phyloP scores from a whole-genome alignment of 352 stramenopile species.

The Aphanomyces cochlioides region DNA sequence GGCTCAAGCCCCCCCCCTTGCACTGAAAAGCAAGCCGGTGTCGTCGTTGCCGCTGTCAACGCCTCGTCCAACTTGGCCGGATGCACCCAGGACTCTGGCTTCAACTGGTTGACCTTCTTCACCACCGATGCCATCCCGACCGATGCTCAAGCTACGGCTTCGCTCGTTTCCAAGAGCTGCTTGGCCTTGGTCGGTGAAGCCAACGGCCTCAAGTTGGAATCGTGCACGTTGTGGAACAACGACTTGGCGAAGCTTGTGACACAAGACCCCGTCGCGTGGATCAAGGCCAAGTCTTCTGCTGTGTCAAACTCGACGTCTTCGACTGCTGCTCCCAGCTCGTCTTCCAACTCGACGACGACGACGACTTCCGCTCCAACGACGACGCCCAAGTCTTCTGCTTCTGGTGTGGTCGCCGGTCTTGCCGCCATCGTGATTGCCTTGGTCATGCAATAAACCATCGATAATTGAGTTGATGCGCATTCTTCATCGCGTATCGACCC shows the following conservation, averaged over 20 bases:
- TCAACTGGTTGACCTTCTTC: not conserved
- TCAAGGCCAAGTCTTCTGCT: slow-evolving; percentile 6
- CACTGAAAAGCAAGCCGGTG: slow-evolving; percentile 74
- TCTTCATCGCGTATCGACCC: too few relatives aligned
- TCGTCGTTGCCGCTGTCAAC: slow-evolving; percentile 57
- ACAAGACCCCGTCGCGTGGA: not conserved
- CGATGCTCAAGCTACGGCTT: not conserved
- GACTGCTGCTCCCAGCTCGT: not conserved
- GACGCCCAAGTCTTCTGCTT: slow-evolving; percentile 7
- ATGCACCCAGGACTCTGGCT: not conserved
- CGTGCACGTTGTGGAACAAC: not conserved
- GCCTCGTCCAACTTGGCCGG: not conserved
- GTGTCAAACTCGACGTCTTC: too few relatives aligned
- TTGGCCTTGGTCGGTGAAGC: not conserved
- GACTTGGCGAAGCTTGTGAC: not conserved
- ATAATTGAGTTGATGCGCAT: too few relatives aligned
- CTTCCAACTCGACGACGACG: not conserved
- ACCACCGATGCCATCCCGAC: not conserved
- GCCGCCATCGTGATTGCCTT: not conserved
- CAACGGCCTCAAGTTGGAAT: not conserved
- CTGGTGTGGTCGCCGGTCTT: not conserved
- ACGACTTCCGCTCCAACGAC: not conserved
- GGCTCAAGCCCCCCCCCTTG: slow-evolving; percentile 88
- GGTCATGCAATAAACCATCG: not conserved
- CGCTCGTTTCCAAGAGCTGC: not conserved